Conservation (phyloP, 805 yeast genomes). For the Starmerella apis region DNA sequence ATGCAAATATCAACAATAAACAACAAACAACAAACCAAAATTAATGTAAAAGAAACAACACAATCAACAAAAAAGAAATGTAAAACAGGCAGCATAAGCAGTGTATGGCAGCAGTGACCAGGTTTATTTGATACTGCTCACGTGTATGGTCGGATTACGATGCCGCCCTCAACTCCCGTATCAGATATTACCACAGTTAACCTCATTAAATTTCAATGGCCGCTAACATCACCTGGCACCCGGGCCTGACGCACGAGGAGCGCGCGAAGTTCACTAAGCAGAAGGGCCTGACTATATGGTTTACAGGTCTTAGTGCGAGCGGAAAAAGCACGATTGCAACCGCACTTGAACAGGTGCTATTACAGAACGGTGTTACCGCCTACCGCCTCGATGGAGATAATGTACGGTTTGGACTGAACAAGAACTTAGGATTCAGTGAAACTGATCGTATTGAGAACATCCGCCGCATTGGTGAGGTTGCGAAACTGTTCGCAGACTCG, state of each 20-base stretch:
- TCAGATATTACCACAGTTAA: no score
- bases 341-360: constrained; percentile 74
- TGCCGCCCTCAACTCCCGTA: no score
- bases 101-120: no score
- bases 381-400: constrained; percentile 91
- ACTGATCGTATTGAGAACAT: constrained; percentile 89
- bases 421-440: constrained; percentile 87
- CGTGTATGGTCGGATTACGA: no score
- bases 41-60: no score
- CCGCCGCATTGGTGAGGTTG: constrained; percentile 88
- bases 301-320: constrained; percentile 89
- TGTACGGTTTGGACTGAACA: constrained; percentile 86
- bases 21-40: no score
- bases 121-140: no score
- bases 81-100: no score
- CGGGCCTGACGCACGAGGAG: constrained; percentile 73
- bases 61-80: no score
- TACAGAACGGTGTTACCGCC: constrained; percentile 58
- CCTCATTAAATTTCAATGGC: constrained; percentile 51
- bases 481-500: constrained; percentile 89
- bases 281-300: constrained; percentile 85
- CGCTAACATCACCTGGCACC: constrained; percentile 94
- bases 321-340: constrained; percentile 94
- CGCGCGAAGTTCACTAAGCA: constrained; percentile 64
- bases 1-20: no score